These are phyloP conservation scores for Rhododendron kiyosumense DNA, from an alignment of 148 eudicot species.

Conservation along the genomic window DNA sequence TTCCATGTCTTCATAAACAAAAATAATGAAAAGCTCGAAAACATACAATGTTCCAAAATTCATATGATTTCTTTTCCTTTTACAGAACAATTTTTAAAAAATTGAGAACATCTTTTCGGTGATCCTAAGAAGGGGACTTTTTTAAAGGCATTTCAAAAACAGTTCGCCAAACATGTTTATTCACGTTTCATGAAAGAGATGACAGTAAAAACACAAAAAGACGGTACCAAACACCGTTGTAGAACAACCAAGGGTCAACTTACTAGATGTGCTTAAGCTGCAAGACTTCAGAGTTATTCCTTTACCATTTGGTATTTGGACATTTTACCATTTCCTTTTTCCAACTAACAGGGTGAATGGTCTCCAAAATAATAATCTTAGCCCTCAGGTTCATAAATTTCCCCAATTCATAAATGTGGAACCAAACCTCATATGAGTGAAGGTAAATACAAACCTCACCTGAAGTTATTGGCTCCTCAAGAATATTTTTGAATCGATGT, in stretches of 20 bases:
- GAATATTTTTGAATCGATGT: slow-evolving; percentile 85
- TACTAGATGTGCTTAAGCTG: background rate
- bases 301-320: background rate
- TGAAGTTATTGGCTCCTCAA: slow-evolving; percentile 84
- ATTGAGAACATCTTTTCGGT: background rate
- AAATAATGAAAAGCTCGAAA: background rate
- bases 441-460: slow-evolving; percentile 31
- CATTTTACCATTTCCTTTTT: background rate
- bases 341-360: background rate
- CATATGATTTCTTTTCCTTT: background rate
- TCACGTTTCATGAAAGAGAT: background rate
- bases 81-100: background rate
- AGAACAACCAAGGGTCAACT: background rate
- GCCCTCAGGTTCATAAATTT: background rate
- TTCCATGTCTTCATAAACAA: background rate
- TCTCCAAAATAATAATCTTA: background rate
- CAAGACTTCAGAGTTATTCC: background rate
- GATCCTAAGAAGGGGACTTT: background rate
- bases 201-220: background rate
- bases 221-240: background rate
- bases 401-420: background rate
- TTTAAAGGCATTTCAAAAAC: background rate
- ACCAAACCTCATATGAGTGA: background rate
- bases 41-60: background rate
- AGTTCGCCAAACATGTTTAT: background rate